Evolutionary conservation across 306 rosid species (phyloP).

Genomic region (Lotus japonicus): DNA sequence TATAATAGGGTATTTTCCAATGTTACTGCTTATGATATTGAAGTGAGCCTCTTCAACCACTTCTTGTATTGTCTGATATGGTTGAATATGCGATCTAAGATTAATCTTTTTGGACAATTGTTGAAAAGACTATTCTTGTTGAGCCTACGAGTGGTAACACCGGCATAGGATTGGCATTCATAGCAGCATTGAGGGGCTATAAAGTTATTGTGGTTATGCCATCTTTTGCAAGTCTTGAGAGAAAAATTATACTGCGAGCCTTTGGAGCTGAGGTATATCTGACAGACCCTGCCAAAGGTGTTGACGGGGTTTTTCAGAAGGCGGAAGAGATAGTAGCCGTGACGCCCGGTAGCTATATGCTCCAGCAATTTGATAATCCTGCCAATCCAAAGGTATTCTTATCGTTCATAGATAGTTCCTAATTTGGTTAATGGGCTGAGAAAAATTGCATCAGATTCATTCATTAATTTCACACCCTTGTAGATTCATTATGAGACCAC

Average conservation of each 20-base stretch:
- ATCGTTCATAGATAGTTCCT: background rate
- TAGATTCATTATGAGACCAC: no score
- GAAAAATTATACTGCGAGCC: conserved; percentile 56
- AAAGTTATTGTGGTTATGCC: conserved; percentile 58
- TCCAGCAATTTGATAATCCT: conserved; percentile 61
- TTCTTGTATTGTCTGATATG: background rate
- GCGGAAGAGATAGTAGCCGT: conserved; percentile 41
- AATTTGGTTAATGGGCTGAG: background rate
- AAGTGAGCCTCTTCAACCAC: no score
- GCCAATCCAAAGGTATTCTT: conserved; percentile 54
- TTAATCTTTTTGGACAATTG: conserved; percentile 17
- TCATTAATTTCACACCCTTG: no score
- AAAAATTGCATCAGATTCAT: background rate
- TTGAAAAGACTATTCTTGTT: conserved; percentile 54
- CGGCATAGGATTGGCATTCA: conserved; percentile 74
- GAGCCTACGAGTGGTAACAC: conserved; percentile 84
- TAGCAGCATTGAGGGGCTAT: conserved; percentile 72
- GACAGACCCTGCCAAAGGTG: conserved; percentile 59
- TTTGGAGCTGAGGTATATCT: conserved; percentile 75
- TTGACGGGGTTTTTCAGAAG: conserved; percentile 42
- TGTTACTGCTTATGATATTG: no score
- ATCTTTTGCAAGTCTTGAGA: conserved; percentile 55
- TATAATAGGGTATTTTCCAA: no score
- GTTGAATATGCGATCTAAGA: conserved; percentile 20
- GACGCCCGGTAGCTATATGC: conserved; percentile 46